Evolutionary conservation across 2,329 filamentous ascomycete genomes (phyloP).

Genomic region (Alternaria triticimaculans): DNA sequence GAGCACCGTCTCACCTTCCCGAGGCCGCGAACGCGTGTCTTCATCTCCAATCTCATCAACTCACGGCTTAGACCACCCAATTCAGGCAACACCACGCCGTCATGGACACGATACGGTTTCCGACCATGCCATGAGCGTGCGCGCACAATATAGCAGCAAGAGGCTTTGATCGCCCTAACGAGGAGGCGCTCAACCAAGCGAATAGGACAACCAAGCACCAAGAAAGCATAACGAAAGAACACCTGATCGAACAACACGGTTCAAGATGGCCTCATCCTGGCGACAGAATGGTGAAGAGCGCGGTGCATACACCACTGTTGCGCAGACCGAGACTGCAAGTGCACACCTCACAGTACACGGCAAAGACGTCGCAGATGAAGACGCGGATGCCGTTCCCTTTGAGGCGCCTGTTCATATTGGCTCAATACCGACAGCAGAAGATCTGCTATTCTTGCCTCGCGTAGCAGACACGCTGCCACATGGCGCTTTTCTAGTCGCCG

Average conservation of each 20-base stretch:
- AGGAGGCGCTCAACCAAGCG: background rate
- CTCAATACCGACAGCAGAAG: constrained; percentile 36
- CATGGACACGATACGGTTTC: background rate
- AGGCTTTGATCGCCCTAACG: background rate
- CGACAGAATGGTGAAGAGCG: constrained; percentile 20
- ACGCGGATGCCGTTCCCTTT: background rate
- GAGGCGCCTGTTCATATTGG: constrained; percentile 21
- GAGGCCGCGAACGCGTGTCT: constrained; percentile 8
- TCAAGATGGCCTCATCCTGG: constrained; percentile 32
- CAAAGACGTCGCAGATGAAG: constrained; percentile 15
- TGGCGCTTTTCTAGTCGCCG: constrained; percentile 55
- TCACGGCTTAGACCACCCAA: background rate
- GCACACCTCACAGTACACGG: constrained; percentile 24
- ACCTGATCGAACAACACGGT: background rate
- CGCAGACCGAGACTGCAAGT: constrained; percentile 36
- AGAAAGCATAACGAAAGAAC: background rate
- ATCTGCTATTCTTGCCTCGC: constrained; percentile 33
- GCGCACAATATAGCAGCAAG: background rate
- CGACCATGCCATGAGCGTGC: background rate
- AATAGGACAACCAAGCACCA: background rate
- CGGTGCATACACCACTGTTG: constrained; percentile 41
- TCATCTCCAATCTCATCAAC: background rate
- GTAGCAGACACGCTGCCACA: constrained; percentile 55
- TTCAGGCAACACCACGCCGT: background rate
- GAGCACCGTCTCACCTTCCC: constrained; percentile 12